Base-by-base conservation (phyloP, 257 asterid species). In the Penstemon barbatus region DNA sequence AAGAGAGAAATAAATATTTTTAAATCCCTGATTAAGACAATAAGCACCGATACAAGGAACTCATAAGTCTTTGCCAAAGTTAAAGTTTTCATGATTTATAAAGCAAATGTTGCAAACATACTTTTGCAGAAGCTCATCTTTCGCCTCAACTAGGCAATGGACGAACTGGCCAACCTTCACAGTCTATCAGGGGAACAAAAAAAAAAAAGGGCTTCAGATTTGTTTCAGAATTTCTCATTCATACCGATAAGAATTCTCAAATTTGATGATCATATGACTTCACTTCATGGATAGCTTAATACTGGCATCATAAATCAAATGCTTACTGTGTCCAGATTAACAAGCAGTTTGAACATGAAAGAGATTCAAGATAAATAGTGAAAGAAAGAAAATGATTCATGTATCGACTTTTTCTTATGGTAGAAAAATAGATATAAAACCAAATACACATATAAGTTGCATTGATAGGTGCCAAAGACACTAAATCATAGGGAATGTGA, bases 161-260 rank as follows among this genome's bases (percentile, higher is more conserved):
- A 79, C 86, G 62, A 88, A 90, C 66, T 85, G 84, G 45, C 85
- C 89, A 73, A 86, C 84, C 97, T 88, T 87, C 84, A 87, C 72
- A 62, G 45, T 50, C 53, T 4, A 43, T 4, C 15, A 71, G 44
- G 33, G 44, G 18, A 15, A n/a, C n/a, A n/a, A n/a, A 15, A 15
- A 68, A 60, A 50, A 10, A 62, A 18, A 38, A 61, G 46, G 49
- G 58, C 43, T 64, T 46, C 5, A 48, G 46, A 44, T n/a, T 4
- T 10, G 40, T 0, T 33, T 18, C 12, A 46, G 54, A 25, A 44
- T 38, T 39, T 70, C 48, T 33, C 45, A 70, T 53, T 68, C 71
- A 37, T 48, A 15, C 43, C 60, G 38, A 36, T 25, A 52, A 25
- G 54, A 57, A 63, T 49, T 48, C 43, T 37, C 50, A 11, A 11